Evolutionary conservation across 2,329 filamentous ascomycete species (phyloP), one percentile per base, ranked within the genome.

Genomic region (Didymella segeticola): DNA sequence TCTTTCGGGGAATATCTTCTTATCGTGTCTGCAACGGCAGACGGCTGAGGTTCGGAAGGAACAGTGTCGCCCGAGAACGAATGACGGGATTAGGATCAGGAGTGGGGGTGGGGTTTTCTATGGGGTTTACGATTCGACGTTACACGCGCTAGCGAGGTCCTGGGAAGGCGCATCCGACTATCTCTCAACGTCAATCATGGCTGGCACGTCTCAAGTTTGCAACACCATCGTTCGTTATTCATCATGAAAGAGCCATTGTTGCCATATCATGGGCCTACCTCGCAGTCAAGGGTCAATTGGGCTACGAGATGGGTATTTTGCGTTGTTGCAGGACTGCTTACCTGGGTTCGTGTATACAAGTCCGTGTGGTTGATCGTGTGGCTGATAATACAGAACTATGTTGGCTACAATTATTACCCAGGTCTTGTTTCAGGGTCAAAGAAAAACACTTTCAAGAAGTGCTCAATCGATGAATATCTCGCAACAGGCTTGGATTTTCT

Each of bases 401-500:
- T 34, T n/a, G 10, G 15, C 10, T 31, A 47, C 12, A n/a, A 42
- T 27, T 6, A n/a, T 10, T 43, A 49, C 12, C 8, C 33, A 36
- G 22, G 8, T 5, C 11, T 11, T n/a, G 14, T 31, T n/a, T 11
- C n/a, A 12, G 12, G 25, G 12, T 59, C 57, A 15, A 56, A 57
- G 30, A 49, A 59, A 39, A 34, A 46, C 1, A 20, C 30, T 5
- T 71, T 82, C 57, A 74, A 78, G 33, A 60, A 77, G 70, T 88
- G 85, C 64, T 79, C 84, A 12, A 82, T 85, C 51, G 61, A 77
- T 29, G 84, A 80, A 38, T 71, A 64, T 38, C 70, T 84, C 11
- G 77, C 78, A 15, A 75, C 76, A 5, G 77, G 81, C 42, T 72
- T 83, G 5, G 77, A 77, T 2, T 86, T 86, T 56, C 73, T 86